Base-by-base conservation (phyloP, 2,329 filamentous ascomycete genomes). In the Penicillium sp. region DNA sequence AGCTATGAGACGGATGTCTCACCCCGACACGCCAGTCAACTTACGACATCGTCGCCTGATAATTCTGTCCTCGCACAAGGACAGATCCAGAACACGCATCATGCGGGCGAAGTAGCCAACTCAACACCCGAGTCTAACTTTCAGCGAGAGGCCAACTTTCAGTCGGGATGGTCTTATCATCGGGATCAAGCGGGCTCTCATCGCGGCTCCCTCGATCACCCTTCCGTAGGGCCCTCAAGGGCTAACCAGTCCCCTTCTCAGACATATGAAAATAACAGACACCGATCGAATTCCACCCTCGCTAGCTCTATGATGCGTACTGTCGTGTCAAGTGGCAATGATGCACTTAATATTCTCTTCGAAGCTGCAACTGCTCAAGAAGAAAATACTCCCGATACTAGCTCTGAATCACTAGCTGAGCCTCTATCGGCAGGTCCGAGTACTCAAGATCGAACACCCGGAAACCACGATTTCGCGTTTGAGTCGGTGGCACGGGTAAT, bases 261-360 rank as follows among this genome's bases (percentile, higher is more conserved):
- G 47, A n/a, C 49, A 41, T 60, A 63, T 53, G 55, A 59, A 53
- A 62, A 63, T 8, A 58, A 55, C 36, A 66, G 64, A 42, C 68
- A 66, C 21, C 68, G 67, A n/a, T 68, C 71, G 5, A 66, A 62
- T 13, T 70, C 72, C 2, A 69, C 61, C 9, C 47, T 76, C 42
- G 69, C 70, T 2, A 76, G 62, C 58, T 74, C 73, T 5, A 74
- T 76, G 70, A 75, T 76, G 73, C 71, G 73, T 1, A 75, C 73
- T 0, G 79, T 83, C 9, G 81, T 83, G 4, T 81, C 81, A 0
- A 83, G 78, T 57, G 79, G 79, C 12, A 83, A 81, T 51, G 81
- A 83, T 71, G 81, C 81, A 6, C 64, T 83, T 36, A 81, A 81
- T 49, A 72, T 83, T 19, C 70, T 83, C 1, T 83, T 83, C 55